These are phyloP conservation scores for Astrothelium subdiscretum DNA, from an alignment of 495 filamentous ascomycete genomes.

Conservation along the genomic window DNA sequence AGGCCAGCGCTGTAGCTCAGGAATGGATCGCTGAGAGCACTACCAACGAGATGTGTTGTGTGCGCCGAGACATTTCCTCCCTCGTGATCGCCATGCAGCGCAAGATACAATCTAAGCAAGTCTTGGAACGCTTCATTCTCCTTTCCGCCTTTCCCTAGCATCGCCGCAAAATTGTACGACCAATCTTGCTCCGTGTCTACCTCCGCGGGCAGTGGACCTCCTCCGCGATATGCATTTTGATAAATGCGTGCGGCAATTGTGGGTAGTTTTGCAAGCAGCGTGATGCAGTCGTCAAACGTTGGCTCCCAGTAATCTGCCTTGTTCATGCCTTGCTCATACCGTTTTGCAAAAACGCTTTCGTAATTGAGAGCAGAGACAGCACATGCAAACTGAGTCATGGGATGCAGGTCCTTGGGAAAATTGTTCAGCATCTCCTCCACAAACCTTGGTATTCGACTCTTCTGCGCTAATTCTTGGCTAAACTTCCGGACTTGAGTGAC, in stretches of 20 bases:
- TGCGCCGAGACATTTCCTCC: slow-evolving; percentile 97
- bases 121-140: slow-evolving; percentile 92
- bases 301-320: slow-evolving; percentile 99
- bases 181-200: slow-evolving; percentile 83
- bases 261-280: slow-evolving; percentile 87
- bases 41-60: slow-evolving; percentile 94
- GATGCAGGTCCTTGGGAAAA: slow-evolving; percentile 81
- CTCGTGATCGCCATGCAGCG: slow-evolving; percentile 95
- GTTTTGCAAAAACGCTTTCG: slow-evolving; percentile 81
- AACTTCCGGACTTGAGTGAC: slow-evolving; percentile 68
- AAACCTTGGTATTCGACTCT: slow-evolving; percentile 71
- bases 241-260: slow-evolving; percentile 96
- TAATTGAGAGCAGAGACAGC: slow-evolving; percentile 90
- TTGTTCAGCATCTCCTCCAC: slow-evolving; percentile 79
- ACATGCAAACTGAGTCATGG: slow-evolving; percentile 95
- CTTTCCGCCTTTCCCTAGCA: slow-evolving; percentile 81
- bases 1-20: slow-evolving; percentile 92
- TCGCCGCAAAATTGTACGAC: slow-evolving; percentile 95
- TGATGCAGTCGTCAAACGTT: slow-evolving; percentile 91
- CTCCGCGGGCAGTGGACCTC: slow-evolving; percentile 62
- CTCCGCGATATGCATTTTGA: slow-evolving; percentile 71
- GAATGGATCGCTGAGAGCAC: slow-evolving; percentile 88
- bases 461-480: slow-evolving; percentile 75
- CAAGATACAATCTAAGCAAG: slow-evolving; percentile 81
- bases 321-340: slow-evolving; percentile 77